These are phyloP conservation scores for Fusarium albosuccineum DNA, from an alignment of 2,329 filamentous ascomycete species.

Conservation along the genomic window DNA sequence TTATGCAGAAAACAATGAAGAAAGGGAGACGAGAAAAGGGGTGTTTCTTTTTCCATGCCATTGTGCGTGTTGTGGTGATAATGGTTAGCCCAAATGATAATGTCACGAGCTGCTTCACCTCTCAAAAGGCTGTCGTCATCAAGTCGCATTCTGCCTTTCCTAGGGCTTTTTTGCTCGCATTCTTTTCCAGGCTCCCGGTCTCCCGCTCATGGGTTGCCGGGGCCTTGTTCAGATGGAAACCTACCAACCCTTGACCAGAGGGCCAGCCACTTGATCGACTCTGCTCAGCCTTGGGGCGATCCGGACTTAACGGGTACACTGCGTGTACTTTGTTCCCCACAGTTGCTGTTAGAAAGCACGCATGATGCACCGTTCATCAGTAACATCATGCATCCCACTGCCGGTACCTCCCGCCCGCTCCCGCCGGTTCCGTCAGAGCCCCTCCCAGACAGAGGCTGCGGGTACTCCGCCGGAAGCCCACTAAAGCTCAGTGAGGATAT, in stretches of 20 bases:
- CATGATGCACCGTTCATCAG: not conserved
- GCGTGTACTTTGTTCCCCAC: conserved; percentile 9
- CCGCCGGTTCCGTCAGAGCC: conserved; percentile 33
- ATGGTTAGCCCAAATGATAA: not conserved
- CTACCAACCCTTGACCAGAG: conserved; percentile 17
- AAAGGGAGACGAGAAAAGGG: not conserved
- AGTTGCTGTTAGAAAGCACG: conserved; percentile 23
- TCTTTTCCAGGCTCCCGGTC: conserved; percentile 2
- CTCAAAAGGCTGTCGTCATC: conserved; percentile 4
- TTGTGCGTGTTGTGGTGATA: too few species aligned
- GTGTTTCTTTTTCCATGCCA: too few species aligned
- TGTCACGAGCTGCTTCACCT: conserved; percentile 12
- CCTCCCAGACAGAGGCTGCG: conserved; percentile 18
- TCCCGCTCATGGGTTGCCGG: not conserved
- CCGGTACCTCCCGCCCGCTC: conserved; percentile 18
- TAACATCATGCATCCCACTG: conserved; percentile 27
- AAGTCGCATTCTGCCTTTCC: conserved; percentile 9
- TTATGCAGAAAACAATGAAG: not conserved
- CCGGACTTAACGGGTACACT: conserved; percentile 10
- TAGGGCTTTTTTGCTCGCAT: not conserved
- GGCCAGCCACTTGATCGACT: conserved; percentile 30
- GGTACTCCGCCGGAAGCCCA: conserved; percentile 16
- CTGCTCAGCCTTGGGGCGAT: conserved; percentile 30
- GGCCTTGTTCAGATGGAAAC: conserved; percentile 5
- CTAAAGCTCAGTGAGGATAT: conserved; percentile 6